Evolutionary conservation across 805 yeast species (phyloP), one percentile per base, ranked within the genome.

Genomic region (Vanderwaltozyma yarrowii): DNA sequence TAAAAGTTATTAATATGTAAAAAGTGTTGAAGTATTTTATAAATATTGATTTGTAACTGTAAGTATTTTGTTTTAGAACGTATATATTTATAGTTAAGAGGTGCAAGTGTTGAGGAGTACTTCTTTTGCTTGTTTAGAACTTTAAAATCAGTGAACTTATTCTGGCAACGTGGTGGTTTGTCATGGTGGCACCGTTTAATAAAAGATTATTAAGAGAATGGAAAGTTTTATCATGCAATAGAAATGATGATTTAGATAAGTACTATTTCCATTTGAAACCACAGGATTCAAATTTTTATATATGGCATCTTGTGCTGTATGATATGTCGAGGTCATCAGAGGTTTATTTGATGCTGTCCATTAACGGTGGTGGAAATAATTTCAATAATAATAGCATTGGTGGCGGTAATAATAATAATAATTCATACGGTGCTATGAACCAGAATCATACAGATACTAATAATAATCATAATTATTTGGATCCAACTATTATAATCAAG

Each of bases 151-250:
- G n/a, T n/a, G n/a, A n/a, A n/a, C n/a, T n/a, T n/a, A n/a, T n/a
- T n/a, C n/a, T n/a, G n/a, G n/a, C n/a, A n/a, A n/a, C n/a, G n/a
- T n/a, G n/a, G n/a, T n/a, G n/a, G n/a, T n/a, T n/a, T 24, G 13
- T 24, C 11, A 49, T 44, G 54, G 46, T 40, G 15, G 20, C 36
- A 13, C 32, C 45, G 11, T 31, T 58, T 19, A 50, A 57, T 6
- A 52, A 55, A 38, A 50, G 43, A 33, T 38, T 59, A 14, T 40
- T 59, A 13, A 43, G 58, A 43, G 64, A 58, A 14, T 59, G 64
- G 64, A 59, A 57, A 35, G 38, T 42, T 28, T 28, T 58, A 2
- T 36, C 39, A 27, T 2, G 16, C 15, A 24, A 29, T n/a, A 23
- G 13, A 8, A 15, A 14, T n/a, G 21, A 11, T 14, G 15, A 27